Percentiles rank a stretch among this genome's conserved stretches.
Conservation (phyloP, 306 rosid genomes). For the Dryas drummondii region DNA sequence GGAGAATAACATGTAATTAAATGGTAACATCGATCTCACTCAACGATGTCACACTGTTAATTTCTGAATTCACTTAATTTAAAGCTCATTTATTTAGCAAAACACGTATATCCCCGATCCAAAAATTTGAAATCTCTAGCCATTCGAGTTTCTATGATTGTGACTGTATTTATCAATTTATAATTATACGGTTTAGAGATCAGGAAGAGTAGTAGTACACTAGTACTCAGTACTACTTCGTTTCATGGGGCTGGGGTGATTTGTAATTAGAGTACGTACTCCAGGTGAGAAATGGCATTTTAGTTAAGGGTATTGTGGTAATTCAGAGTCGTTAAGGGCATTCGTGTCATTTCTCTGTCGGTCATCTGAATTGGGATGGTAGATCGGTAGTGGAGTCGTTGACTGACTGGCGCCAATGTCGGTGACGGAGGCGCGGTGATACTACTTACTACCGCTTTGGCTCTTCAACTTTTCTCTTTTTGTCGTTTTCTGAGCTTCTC, state of each 20-base stretch:
- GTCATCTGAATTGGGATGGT: no score
- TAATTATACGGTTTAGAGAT: background rate
- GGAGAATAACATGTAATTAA: conserved; percentile 3
- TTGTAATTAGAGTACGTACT: conserved; percentile 21
- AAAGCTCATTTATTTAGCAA: no score
- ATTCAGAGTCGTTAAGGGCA: background rate
- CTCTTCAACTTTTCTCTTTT: background rate
- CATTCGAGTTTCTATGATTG: background rate
- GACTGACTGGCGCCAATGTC: conserved; percentile 11
- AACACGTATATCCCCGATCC: no score
- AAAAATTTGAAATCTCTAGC: no score
- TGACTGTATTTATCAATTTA: background rate
- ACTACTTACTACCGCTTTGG: no score
- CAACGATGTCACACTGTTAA: no score
- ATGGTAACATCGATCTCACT: no score
- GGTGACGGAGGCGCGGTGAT: conserved; percentile 12
- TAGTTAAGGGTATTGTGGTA: background rate
- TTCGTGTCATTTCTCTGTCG: no score
- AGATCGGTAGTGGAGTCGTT: background rate
- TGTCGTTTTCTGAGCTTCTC: conserved; percentile 11
- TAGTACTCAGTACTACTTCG: no score
- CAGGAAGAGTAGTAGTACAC: no score
- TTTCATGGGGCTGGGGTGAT: background rate
- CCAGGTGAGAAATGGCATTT: background rate
- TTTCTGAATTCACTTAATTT: no score